phyloP scores from a whole-genome alignment of 495 filamentous ascomycete species.

The Aspergillus sparsus region DNA sequence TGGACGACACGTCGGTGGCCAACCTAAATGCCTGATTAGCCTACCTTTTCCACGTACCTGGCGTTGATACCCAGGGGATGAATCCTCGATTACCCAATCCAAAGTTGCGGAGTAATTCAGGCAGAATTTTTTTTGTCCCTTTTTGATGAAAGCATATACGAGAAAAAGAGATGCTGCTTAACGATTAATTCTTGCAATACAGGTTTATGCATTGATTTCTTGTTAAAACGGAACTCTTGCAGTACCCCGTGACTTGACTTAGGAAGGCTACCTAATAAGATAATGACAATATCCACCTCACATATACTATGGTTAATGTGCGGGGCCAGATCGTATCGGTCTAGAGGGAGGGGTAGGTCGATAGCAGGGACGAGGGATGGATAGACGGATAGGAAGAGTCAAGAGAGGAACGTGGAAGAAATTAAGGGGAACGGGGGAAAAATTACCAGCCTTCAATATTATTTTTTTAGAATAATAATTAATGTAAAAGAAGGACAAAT shows the following conservation, averaged over 20 bases:
- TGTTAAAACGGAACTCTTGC: too few species aligned
- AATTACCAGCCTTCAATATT: slow-evolving; percentile 27
- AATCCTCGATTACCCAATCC: slow-evolving; percentile 1
- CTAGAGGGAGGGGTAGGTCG: too few species aligned
- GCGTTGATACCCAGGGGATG: slow-evolving; percentile 5
- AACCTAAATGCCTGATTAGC: slow-evolving; percentile 14
- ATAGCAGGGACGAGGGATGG: neutral
- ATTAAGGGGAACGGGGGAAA: neutral
- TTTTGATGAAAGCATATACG: neutral
- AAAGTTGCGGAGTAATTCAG: neutral
- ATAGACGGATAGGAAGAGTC: neutral
- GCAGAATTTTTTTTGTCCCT: neutral
- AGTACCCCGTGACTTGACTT: too few species aligned
- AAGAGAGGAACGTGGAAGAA: slow-evolving; percentile 24
- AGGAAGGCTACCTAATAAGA: too few species aligned
- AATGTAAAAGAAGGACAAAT: neutral
- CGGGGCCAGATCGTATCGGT: too few species aligned
- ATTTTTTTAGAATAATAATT: slow-evolving; percentile 12
- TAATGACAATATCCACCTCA: too few species aligned
- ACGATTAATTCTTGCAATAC: too few species aligned
- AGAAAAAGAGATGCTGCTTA: too few species aligned
- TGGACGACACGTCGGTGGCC: slow-evolving; percentile 5
- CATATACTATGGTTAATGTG: too few species aligned
- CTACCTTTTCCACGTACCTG: slow-evolving; percentile 10
- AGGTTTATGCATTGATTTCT: too few species aligned